Conservation (phyloP, 164 flowering plant species). For the Vitis labrusca region DNA sequence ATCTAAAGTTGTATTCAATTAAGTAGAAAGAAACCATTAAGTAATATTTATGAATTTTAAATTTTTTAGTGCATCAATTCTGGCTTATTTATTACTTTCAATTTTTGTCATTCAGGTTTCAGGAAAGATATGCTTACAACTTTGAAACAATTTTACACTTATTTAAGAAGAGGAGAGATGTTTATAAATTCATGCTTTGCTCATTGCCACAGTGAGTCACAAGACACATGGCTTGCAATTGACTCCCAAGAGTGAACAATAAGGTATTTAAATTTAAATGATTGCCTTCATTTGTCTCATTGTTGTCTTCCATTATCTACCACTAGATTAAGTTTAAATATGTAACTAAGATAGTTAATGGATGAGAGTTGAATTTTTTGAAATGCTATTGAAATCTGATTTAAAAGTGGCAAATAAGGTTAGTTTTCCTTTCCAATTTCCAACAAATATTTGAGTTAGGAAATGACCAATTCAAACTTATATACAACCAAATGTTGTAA, state of each 20-base stretch:
- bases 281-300: neutral
- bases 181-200: slow-evolving; percentile 91
- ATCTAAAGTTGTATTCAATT: too few relatives aligned
- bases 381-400: neutral
- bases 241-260: slow-evolving; percentile 78
- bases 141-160: slow-evolving; percentile 30
- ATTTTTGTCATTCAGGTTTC: slow-evolving; percentile 43
- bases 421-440: neutral
- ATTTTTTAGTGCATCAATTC: too few relatives aligned
- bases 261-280: slow-evolving; percentile 43
- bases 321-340: too few relatives aligned
- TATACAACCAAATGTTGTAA: too few relatives aligned
- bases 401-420: neutral
- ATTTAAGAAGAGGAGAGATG: slow-evolving; percentile 62
- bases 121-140: slow-evolving; percentile 71
- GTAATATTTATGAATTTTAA: too few relatives aligned
- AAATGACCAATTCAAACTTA: too few relatives aligned
- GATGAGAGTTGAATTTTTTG: neutral
- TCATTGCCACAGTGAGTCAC: slow-evolving; percentile 92
- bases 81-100: neutral
- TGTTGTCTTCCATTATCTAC: too few relatives aligned
- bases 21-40: too few relatives aligned
- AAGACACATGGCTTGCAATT: slow-evolving; percentile 80
- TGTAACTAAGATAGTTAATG: neutral
- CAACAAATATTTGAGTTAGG: neutral